Evolutionary conservation across 2,329 filamentous ascomycete species (phyloP).

Genomic region (Hypoxylon sp.): DNA sequence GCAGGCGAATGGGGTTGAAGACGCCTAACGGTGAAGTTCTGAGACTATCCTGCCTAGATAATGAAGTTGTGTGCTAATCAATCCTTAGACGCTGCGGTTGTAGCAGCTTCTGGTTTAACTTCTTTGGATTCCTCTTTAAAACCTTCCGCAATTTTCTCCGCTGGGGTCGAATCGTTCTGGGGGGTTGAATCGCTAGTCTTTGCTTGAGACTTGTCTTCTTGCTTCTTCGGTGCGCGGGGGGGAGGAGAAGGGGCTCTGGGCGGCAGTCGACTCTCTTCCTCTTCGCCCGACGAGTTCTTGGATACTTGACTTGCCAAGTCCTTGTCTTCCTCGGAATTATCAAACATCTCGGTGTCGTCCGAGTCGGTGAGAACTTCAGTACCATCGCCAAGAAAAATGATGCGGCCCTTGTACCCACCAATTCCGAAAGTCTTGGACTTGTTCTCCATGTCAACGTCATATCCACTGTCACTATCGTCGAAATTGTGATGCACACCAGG

Average conservation of each 20-base stretch:
- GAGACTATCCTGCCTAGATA: constrained; percentile 37
- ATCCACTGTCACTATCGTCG: constrained; percentile 83
- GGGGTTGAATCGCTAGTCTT: constrained; percentile 48
- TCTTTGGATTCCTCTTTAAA: constrained; percentile 49
- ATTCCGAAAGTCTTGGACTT: constrained; percentile 74
- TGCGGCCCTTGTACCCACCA: constrained; percentile 83
- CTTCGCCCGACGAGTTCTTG: constrained; percentile 64
- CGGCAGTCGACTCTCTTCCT: constrained; percentile 51
- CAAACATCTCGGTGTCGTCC: constrained; percentile 94
- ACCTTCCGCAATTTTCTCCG: constrained; percentile 44
- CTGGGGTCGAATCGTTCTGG: constrained; percentile 48
- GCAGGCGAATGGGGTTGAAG: constrained; percentile 23
- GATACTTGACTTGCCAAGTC: constrained; percentile 87
- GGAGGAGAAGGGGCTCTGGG: constrained; percentile 55
- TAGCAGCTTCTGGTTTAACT: constrained; percentile 45
- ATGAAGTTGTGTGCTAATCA: constrained; percentile 39
- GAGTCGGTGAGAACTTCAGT: constrained; percentile 92
- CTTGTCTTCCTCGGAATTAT: constrained; percentile 86
- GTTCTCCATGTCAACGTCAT: constrained; percentile 80
- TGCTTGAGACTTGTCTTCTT: constrained; percentile 46
- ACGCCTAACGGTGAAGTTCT: constrained; percentile 30
- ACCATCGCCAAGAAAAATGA: constrained; percentile 95
- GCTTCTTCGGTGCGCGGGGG: constrained; percentile 51
- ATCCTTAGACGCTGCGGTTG: constrained; percentile 48
- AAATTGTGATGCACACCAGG: constrained; percentile 86